Evolutionary conservation across 2,329 filamentous ascomycete species (phyloP).

Genomic region (Metarhizium rileyi): DNA sequence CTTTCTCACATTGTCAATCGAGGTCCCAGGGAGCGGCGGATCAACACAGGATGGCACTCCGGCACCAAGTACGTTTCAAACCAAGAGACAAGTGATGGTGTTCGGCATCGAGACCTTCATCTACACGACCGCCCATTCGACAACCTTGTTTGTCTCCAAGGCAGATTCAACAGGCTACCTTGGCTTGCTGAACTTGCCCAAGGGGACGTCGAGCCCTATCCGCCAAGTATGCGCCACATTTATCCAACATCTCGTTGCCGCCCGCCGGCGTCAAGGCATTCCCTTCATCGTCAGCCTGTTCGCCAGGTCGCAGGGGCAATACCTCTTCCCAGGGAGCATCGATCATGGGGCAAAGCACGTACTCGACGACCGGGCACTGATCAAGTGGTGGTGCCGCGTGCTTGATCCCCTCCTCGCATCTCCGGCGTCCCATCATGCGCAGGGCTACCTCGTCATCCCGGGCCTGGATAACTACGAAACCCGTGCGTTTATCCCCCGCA

Average conservation of each 20-base stretch:
- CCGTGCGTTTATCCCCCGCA: conserved; percentile 62
- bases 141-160: conserved; percentile 90
- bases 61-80: too few species aligned
- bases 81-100: conserved; percentile 49
- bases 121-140: conserved; percentile 71
- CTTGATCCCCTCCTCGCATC: conserved; percentile 62
- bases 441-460: conserved; percentile 78
- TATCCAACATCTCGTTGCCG: conserved; percentile 61
- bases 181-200: conserved; percentile 52
- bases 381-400: conserved; percentile 93
- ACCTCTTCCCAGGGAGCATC: conserved; percentile 86
- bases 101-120: conserved; percentile 82
- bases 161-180: conserved; percentile 93
- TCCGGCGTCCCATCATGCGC: conserved; percentile 36
- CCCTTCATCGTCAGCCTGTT: conserved; percentile 81
- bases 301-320: conserved; percentile 83
- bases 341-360: conserved; percentile 83
- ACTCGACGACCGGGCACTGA: conserved; percentile 76
- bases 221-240: conserved; percentile 67
- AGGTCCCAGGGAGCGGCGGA: conserved; percentile 11
- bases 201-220: conserved; percentile 60
- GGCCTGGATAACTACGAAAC: conserved; percentile 78
- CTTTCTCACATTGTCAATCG: conserved; percentile 49
- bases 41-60: conserved; percentile 3
- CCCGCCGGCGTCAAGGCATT: conserved; percentile 52